Conservation (phyloP, 176 grass and related monocot genomes). For the Hordeum vulgare region DNA sequence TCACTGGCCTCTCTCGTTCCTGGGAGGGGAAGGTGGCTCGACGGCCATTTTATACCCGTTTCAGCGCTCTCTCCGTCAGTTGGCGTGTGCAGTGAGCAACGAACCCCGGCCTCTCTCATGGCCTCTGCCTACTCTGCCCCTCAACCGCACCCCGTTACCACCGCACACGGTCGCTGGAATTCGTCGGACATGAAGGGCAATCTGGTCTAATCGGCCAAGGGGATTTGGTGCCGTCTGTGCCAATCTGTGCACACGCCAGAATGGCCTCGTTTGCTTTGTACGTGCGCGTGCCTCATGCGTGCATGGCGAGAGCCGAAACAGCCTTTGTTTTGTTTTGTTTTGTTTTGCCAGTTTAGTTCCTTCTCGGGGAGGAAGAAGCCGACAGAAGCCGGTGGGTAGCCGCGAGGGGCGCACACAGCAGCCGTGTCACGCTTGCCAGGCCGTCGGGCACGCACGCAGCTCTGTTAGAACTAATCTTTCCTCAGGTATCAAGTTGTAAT, state of each 20-base stretch:
- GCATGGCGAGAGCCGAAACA: not conserved
- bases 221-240: not conserved
- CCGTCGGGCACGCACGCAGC: too few relatives aligned
- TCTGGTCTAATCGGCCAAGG: not conserved
- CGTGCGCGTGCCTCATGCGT: not conserved
- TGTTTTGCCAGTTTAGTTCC: slow-evolving; percentile 10
- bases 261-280: not conserved
- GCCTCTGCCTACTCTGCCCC: slow-evolving; percentile 22
- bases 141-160: not conserved
- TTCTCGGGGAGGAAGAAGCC: not conserved
- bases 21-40: not conserved
- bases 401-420: not conserved
- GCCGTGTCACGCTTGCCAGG: not conserved
- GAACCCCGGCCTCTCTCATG: not conserved
- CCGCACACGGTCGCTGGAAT: not conserved
- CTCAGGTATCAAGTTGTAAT: too few relatives aligned
- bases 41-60: slow-evolving; percentile 7
- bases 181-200: not conserved
- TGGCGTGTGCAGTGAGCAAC: not conserved
- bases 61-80: not conserved
- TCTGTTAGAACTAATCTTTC: too few relatives aligned
- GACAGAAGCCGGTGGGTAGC: not conserved
- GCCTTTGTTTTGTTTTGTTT: not conserved
- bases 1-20: not conserved
- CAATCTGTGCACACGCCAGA: not conserved